Conservation (phyloP, 192 early-diverging fungal species). For the Borealophlyctis nickersoniae region DNA sequence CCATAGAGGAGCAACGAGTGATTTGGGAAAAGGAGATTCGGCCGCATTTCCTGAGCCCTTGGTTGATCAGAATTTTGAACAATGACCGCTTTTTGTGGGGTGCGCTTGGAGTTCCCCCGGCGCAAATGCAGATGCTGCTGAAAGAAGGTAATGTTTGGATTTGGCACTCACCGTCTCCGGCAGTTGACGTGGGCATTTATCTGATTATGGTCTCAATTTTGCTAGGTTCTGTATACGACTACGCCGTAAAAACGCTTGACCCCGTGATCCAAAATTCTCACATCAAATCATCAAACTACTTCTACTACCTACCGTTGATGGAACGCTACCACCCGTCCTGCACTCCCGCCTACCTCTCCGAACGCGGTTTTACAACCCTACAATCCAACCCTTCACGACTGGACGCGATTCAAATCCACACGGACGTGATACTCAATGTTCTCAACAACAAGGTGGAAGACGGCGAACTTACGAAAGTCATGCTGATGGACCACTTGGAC, state of each 20-base stretch:
- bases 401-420: conserved; percentile 74
- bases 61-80: conserved; percentile 65
- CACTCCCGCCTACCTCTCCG: conserved; percentile 74
- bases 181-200: too few relatives aligned
- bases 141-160: conserved; percentile 54
- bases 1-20: conserved; percentile 58
- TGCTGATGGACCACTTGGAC: conserved; percentile 88
- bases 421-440: conserved; percentile 73
- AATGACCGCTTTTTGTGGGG: conserved; percentile 83
- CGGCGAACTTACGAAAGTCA: conserved; percentile 69
- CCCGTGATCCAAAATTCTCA: conserved; percentile 61
- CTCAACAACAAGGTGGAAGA: conserved; percentile 49
- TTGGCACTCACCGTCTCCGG: too few relatives aligned
- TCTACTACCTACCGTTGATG: conserved; percentile 75
- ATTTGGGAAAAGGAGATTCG: conserved; percentile 68
- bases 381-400: conserved; percentile 36
- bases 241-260: conserved; percentile 79
- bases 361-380: conserved; percentile 63
- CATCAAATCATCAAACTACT: conserved; percentile 76
- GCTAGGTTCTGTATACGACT: conserved; percentile 67
- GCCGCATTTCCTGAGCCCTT: conserved; percentile 57
- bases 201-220: not conserved
- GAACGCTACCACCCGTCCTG: conserved; percentile 65
- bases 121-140: conserved; percentile 82
- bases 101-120: conserved; percentile 78